Percentiles rank a stretch among this genome's conserved stretches.
Conservation (phyloP, 2,329 filamentous ascomycete genomes). For the Tolypocladium ovalisporum region DNA sequence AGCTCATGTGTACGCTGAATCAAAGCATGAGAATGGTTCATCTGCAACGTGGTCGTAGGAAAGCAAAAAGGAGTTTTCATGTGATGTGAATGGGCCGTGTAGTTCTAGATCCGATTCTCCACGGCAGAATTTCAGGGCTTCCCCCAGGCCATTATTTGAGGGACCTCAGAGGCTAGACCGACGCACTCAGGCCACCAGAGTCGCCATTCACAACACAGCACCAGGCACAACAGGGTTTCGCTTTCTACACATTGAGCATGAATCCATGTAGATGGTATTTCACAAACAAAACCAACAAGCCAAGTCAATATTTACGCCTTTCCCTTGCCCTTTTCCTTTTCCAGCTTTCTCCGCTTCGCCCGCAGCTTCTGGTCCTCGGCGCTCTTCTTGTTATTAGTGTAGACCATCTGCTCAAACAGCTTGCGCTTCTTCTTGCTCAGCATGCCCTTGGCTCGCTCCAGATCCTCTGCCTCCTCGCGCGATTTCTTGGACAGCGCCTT, state of each 20-base stretch:
- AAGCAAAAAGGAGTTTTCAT: neutral
- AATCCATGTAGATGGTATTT: constrained; percentile 5
- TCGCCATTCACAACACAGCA: neutral
- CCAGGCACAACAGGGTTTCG: too few species aligned
- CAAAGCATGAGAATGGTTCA: too few species aligned
- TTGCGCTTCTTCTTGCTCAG: constrained; percentile 96
- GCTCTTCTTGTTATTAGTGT: constrained; percentile 88
- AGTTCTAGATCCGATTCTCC: neutral
- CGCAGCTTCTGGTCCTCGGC: constrained; percentile 80
- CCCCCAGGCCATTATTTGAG: too few species aligned
- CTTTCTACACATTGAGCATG: neutral
- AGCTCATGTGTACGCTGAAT: neutral
- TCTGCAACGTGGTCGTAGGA: neutral
- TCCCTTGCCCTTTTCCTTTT: constrained; percentile 47
- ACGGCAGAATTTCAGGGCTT: neutral
- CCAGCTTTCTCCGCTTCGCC: constrained; percentile 81
- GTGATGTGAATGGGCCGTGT: neutral
- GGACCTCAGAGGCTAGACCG: neutral
- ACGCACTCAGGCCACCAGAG: neutral
- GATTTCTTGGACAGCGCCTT: constrained; percentile 62
- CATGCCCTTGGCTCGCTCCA: constrained; percentile 95
- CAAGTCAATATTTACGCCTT: constrained; percentile 16
- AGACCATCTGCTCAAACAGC: constrained; percentile 94
- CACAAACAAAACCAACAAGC: neutral
- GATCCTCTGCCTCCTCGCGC: constrained; percentile 70